phyloP scores from a whole-genome alignment of 140 eudicot species.

The Anethum foeniculum region DNA sequence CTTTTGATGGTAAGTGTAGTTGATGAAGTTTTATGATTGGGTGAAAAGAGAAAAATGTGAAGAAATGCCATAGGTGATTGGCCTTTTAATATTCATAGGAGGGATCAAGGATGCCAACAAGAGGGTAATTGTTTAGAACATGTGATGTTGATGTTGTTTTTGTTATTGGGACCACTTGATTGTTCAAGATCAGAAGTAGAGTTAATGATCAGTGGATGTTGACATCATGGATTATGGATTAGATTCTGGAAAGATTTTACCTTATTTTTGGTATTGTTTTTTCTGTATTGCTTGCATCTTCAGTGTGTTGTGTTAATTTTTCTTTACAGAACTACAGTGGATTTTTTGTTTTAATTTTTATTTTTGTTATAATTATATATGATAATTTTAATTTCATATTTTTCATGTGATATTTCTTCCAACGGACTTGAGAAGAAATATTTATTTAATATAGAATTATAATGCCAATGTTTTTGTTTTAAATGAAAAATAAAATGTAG shows the following conservation, averaged over 20 bases:
- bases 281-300: not conserved
- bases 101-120: not conserved
- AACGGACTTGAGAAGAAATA: no score
- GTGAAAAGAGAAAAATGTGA: not conserved
- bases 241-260: not conserved
- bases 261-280: not conserved
- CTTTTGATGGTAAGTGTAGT: not conserved
- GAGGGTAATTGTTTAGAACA: not conserved
- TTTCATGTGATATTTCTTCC: no score
- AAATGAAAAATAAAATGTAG: no score
- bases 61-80: conserved; percentile 7
- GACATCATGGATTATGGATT: not conserved
- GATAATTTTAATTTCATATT: no score
- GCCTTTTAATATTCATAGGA: conserved; percentile 4
- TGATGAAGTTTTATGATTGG: not conserved
- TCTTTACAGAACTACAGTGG: no score
- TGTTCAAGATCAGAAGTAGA: not conserved
- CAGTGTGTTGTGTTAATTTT: no score
- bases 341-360: no score
- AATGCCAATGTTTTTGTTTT: no score
- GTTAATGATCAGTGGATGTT: not conserved
- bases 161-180: not conserved
- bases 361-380: no score
- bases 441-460: no score
- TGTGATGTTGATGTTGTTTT: not conserved